Percentiles rank a stretch among this genome's conserved stretches.
Evolutionary conservation across 306 rosid genomes (phyloP).

Genomic region (Cucurbita maxima): DNA sequence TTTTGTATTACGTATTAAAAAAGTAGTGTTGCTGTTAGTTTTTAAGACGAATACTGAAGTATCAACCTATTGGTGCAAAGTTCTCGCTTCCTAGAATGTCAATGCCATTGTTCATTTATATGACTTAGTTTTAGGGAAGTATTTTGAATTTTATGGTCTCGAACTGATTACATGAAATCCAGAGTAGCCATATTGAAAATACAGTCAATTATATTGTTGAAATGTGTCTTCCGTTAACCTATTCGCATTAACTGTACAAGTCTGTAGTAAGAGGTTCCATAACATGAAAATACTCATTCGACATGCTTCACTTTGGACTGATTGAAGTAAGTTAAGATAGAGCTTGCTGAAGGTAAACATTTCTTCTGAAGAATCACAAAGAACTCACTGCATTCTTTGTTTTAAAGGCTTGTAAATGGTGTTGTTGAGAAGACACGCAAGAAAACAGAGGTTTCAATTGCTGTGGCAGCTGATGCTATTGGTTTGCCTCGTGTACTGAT

Average conservation of each 20-base stretch:
- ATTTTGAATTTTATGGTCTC: not conserved
- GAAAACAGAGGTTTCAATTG: conserved; percentile 51
- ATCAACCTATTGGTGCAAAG: not conserved
- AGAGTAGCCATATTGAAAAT: not conserved
- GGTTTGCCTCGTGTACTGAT: conserved; percentile 72
- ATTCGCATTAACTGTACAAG: not conserved
- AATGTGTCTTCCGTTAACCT: not conserved
- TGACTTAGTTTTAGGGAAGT: not conserved
- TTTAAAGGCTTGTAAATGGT: conserved; percentile 76
- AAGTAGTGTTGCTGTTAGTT: not conserved
- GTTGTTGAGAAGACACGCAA: conserved; percentile 78
- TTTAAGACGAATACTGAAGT: not conserved
- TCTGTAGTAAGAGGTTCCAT: not conserved
- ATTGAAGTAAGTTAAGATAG: not conserved
- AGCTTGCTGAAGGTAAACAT: not conserved
- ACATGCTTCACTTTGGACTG: not conserved
- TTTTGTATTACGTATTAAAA: not conserved
- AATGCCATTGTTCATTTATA: not conserved
- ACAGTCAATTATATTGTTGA: not conserved
- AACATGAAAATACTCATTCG: not conserved
- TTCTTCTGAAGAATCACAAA: not conserved
- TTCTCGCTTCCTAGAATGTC: not conserved
- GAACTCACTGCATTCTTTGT: not conserved
- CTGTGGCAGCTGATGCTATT: conserved; percentile 60
- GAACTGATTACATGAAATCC: not conserved